These are phyloP conservation scores for Pseudocercospora fuligena DNA, from an alignment of 2,329 filamentous ascomycete genomes.

Conservation along the genomic window DNA sequence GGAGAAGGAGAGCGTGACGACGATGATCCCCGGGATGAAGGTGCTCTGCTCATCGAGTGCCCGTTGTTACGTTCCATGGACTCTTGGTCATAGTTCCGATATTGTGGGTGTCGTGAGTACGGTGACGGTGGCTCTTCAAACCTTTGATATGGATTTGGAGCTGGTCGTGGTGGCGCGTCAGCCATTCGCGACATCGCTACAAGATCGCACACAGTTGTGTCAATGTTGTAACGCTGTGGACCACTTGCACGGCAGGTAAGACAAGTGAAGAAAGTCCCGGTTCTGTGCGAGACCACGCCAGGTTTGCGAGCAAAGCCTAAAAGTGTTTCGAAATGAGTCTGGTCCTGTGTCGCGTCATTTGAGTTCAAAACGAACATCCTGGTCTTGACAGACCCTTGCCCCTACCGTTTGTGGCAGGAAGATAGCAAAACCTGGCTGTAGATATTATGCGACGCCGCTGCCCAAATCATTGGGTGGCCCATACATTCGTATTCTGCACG, in stretches of 20 bases:
- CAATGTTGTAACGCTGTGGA: background rate
- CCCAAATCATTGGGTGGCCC: background rate
- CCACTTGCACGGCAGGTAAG: background rate
- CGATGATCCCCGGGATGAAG: constrained; percentile 1
- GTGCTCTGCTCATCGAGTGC: constrained; percentile 1
- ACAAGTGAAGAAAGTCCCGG: background rate
- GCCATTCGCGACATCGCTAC: constrained; percentile 1
- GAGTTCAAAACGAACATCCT: background rate
- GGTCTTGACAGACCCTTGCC: background rate
- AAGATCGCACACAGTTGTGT: background rate
- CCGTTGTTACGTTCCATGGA: constrained; percentile 8
- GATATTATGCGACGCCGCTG: constrained; percentile 1
- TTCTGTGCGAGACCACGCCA: background rate
- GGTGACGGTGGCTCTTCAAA: background rate
- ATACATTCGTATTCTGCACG: background rate
- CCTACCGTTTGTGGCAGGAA: background rate
- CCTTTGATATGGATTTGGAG: background rate
- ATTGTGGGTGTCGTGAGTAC: constrained; percentile 7
- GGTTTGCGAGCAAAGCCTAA: background rate
- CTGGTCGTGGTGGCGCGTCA: constrained; percentile 7
- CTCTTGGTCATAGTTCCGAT: background rate
- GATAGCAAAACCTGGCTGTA: constrained; percentile 2
- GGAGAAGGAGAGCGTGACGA: constrained; percentile 3
- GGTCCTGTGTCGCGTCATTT: constrained; percentile 11
- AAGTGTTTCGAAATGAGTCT: constrained; percentile 3